Conservation (phyloP, 1,284 basidiomycete species). For the Ustilago esculenta region DNA sequence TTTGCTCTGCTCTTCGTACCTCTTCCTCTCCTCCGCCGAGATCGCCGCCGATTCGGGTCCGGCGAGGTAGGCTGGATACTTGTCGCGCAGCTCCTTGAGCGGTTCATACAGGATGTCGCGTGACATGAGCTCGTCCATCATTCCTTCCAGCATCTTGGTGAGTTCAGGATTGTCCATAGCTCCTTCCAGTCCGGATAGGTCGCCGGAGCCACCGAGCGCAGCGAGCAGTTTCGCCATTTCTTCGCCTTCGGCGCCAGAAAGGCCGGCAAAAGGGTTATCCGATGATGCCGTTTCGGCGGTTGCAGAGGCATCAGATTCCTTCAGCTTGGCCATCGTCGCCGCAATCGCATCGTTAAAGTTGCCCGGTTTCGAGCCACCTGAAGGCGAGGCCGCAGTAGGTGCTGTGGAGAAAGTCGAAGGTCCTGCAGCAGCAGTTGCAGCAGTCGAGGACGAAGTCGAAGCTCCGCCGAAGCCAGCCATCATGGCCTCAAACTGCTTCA, state of each 20-base stretch:
- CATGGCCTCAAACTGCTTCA: slow-evolving; percentile 65
- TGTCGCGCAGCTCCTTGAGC: slow-evolving; percentile 83
- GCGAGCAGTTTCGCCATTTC: slow-evolving; percentile 66
- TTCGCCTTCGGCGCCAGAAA: slow-evolving; percentile 68
- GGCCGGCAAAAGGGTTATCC: slow-evolving; percentile 68
- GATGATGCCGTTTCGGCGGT: slow-evolving; percentile 46
- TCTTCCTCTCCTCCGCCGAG: slow-evolving; percentile 74
- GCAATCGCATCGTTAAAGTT: slow-evolving; percentile 81
- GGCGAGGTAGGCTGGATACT: slow-evolving; percentile 85
- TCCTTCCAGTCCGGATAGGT: slow-evolving; percentile 60
- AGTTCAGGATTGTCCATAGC: slow-evolving; percentile 68
- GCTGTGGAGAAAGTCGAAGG: slow-evolving; percentile 3
- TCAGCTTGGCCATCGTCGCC: slow-evolving; percentile 82
- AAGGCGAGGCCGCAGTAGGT: neutral
- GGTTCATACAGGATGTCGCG: slow-evolving; percentile 94
- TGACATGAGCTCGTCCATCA: slow-evolving; percentile 94
- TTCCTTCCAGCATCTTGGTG: slow-evolving; percentile 81
- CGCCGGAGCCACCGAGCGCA: slow-evolving; percentile 64
- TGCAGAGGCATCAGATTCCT: slow-evolving; percentile 74
- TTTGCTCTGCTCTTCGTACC: slow-evolving; percentile 77
- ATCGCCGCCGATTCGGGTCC: slow-evolving; percentile 69
- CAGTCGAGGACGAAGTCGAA: neutral
- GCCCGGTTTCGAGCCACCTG: slow-evolving; percentile 58
- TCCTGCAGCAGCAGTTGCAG: slow-evolving; percentile 5
- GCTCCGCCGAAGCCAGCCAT: slow-evolving; percentile 55